Conservation (phyloP, 805 yeast genomes). For the Pichia pseudocactophila region DNA sequence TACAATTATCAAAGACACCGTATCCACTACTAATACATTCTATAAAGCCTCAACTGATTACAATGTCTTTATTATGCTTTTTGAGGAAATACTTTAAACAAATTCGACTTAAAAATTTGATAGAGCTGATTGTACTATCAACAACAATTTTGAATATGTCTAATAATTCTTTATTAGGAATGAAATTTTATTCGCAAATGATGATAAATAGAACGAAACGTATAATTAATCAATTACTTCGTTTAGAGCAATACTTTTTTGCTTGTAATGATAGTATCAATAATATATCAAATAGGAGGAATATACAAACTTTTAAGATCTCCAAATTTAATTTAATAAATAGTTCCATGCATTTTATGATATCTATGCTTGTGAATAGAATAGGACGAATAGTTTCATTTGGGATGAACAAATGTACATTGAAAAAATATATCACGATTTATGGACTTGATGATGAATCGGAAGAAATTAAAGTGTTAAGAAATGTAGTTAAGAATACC, state of each 20-base stretch:
- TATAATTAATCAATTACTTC: neutral
- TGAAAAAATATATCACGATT: constrained; percentile 7
- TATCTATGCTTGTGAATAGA: constrained; percentile 3
- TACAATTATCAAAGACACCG: constrained; percentile 4
- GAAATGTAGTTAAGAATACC: constrained; percentile 3
- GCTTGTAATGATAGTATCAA: neutral
- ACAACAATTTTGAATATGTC: constrained; percentile 5
- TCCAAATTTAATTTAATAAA: constrained; percentile 2
- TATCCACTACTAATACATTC: constrained; percentile 8
- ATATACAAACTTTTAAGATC: neutral
- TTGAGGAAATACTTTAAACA: neutral
- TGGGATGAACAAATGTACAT: constrained; percentile 1
- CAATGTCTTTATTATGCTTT: constrained; percentile 3
- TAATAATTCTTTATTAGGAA: constrained; percentile 1
- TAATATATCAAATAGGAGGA: neutral
- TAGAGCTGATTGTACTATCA: constrained; percentile 1
- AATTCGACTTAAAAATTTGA: neutral
- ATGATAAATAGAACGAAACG: constrained; percentile 6
- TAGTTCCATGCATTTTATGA: constrained; percentile 6
- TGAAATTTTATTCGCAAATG: constrained; percentile 6
- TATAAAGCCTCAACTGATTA: constrained; percentile 3
- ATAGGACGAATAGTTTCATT: constrained; percentile 2
- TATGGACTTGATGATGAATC: constrained; percentile 6
- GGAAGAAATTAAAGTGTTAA: constrained; percentile 6
- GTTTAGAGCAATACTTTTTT: neutral